Base-by-base conservation (phyloP, 2,329 filamentous ascomycete genomes). In the Ceratocystis albifundus region DNA sequence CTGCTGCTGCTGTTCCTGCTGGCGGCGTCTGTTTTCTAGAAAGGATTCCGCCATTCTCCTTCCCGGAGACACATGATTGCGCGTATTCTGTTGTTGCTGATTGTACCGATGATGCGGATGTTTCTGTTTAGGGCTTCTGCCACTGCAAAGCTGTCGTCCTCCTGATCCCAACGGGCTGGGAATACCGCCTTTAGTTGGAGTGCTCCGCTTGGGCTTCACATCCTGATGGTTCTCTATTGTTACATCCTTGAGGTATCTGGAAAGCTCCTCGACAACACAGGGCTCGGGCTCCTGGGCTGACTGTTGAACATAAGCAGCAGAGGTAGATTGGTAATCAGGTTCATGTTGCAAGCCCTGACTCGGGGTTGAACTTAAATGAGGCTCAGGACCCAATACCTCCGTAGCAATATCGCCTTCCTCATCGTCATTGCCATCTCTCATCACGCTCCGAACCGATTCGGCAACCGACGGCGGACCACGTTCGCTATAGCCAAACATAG, bases 11-110 rank as follows among this genome's bases (percentile, higher is more conserved):
- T 17, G 41, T 25, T 55, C n/a, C 36, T 20, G 36, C 41, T 61
- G 64, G 2, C 53, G 64, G 30, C 66, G 48, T 61, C 66, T 41
- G 45, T 66, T 68, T 28, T 68, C 64, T 48, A 68, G 45, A 64
- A 68, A 68, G 1, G 64, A 65, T 44, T 66, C 66, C 4, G 66
- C 66, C 66, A 68, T 68, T 44, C 36, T 50, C 12, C 66, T 48
- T 30, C 64, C 66, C 1, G 66, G 66, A 4, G 66, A 68, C 46
- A 68, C 65, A 8, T 64, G 64, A 22, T 62, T 62, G 8, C 65
- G 25, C 7, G 44, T 15, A 15, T 48, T 53, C 28, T 62, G 65
- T 12, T 53, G 41, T 8, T 59, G 36, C 44, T n/a, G 48, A n/a
- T 8, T 20, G n/a, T 50, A 25, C 3, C 48, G 48, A 12, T 53